Conservation (phyloP, 2,329 filamentous ascomycete genomes). For the Sordariomycetes sp. region DNA sequence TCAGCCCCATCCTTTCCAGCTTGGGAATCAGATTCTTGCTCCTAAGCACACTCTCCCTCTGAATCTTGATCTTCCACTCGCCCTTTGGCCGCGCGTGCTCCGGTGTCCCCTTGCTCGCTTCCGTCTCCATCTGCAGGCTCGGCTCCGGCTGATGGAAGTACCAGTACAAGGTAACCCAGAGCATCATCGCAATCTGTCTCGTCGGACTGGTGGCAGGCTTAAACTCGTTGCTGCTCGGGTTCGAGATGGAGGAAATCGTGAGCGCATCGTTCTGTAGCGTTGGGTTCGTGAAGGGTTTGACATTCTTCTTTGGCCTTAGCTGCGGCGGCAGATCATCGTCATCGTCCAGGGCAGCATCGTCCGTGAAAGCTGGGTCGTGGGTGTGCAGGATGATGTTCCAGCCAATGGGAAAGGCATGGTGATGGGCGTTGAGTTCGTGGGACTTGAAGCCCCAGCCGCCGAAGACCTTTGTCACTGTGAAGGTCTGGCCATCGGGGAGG, state of each 20-base stretch:
- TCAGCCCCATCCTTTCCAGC: conserved; percentile 85
- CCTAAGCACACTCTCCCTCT: conserved; percentile 79
- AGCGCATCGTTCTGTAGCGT: conserved; percentile 72
- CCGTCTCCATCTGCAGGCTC: conserved; percentile 50
- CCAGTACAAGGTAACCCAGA: conserved; percentile 93
- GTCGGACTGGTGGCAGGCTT: conserved; percentile 73
- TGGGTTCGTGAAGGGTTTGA: conserved; percentile 51
- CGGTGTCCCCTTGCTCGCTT: conserved; percentile 57
- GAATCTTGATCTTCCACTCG: conserved; percentile 81
- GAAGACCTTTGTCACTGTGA: conserved; percentile 78
- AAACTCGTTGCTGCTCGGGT: conserved; percentile 71
- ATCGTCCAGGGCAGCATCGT: conserved; percentile 19
- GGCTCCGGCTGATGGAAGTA: conserved; percentile 89
- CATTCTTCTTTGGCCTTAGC: conserved; percentile 4
- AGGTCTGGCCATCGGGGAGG: conserved; percentile 79
- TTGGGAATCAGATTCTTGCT: conserved; percentile 78
- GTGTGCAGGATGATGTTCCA: conserved; percentile 87
- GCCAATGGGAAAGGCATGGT: conserved; percentile 68
- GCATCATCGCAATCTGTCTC: conserved; percentile 89
- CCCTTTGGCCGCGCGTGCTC: conserved; percentile 64
- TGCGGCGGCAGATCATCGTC: conserved; percentile 10
- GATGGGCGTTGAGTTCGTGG: conserved; percentile 60
- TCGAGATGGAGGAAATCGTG: conserved; percentile 87
- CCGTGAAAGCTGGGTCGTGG: conserved; percentile 25
- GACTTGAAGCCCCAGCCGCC: conserved; percentile 87